A percentile compares a stretch with the other conserved stretches of the same genome.
phyloP scores from a whole-genome alignment of 257 asterid species.

The Nicotiana noctiflora region DNA sequence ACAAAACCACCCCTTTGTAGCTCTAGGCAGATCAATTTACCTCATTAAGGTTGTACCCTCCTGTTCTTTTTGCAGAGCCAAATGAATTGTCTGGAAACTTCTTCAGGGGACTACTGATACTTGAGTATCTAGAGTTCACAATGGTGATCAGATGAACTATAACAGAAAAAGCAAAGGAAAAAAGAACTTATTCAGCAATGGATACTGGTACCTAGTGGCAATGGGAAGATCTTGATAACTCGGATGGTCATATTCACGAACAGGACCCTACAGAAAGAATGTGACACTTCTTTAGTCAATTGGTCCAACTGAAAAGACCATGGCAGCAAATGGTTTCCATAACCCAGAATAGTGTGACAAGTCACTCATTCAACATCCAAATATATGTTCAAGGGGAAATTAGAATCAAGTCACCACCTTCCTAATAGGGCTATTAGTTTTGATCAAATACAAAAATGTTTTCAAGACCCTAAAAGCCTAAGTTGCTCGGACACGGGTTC shows the following conservation, averaged over 20 bases:
- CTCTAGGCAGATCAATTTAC: constrained; percentile 28
- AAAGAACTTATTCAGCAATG: neutral
- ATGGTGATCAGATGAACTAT: neutral
- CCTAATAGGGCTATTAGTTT: neutral
- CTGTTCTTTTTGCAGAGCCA: constrained; percentile 33
- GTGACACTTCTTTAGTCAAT: neutral
- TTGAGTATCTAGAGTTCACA: constrained; percentile 38
- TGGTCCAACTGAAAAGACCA: neutral
- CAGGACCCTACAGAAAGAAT: constrained; percentile 42
- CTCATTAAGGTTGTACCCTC: constrained; percentile 42
- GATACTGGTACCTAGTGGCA: constrained; percentile 38
- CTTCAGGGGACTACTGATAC: constrained; percentile 24
- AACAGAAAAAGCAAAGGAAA: neutral
- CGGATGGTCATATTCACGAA: constrained; percentile 48
- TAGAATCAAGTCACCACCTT: neutral
- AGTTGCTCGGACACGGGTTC: no score
- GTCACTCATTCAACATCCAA: neutral
- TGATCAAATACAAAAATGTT: neutral
- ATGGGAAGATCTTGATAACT: constrained; percentile 44
- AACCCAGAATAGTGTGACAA: neutral
- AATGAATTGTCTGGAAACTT: constrained; percentile 19
- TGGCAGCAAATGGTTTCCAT: neutral
- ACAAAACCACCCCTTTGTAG: neutral
- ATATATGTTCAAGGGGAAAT: neutral
- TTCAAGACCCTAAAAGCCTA: neutral